phyloP scores from a whole-genome alignment of 1,139 yeast species.

The Yamadazyma songkhlaensis region DNA sequence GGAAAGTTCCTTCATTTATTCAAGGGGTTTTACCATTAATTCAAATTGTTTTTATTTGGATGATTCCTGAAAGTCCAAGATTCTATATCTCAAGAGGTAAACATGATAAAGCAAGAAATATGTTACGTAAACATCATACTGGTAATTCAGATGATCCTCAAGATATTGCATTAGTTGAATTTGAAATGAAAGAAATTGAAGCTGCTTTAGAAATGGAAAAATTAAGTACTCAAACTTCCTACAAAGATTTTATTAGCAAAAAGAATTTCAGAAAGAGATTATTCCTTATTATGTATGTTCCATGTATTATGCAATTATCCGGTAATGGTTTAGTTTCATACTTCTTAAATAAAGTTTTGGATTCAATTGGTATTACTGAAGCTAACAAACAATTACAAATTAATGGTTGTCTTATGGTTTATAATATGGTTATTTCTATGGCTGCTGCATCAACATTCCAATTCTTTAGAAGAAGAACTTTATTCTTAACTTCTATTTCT shows the following conservation, averaged over 20 bases:
- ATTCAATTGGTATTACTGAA: constrained; percentile 48
- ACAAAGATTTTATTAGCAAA: constrained; percentile 33
- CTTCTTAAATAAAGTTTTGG: constrained; percentile 46
- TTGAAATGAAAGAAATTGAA: constrained; percentile 46
- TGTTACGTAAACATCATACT: constrained; percentile 42
- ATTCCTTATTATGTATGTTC: constrained; percentile 31
- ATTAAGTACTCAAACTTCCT: constrained; percentile 22
- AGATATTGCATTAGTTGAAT: constrained; percentile 35
- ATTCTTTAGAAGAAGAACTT: constrained; percentile 41
- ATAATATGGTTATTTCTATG: constrained; percentile 35
- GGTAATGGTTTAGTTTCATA: constrained; percentile 55
- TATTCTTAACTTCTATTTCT: constrained; percentile 35
- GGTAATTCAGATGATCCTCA: constrained; percentile 30
- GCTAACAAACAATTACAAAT: constrained; percentile 42
- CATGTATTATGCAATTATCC: constrained; percentile 44
- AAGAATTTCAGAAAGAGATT: constrained; percentile 44
- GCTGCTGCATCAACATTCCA: constrained; percentile 28
- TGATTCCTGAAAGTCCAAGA: constrained; percentile 50
- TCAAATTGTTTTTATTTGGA: constrained; percentile 24
- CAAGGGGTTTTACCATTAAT: constrained; percentile 38
- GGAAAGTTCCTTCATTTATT: constrained; percentile 48
- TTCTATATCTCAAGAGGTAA: constrained; percentile 37
- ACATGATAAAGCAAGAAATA: constrained; percentile 33
- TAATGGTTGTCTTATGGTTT: constrained; percentile 45
- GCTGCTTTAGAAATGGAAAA: constrained; percentile 36